Evolutionary conservation across 2,329 filamentous ascomycete genomes (phyloP), one percentile per base, ranked within the genome.

Genomic region (Colletotrichum limetticola): DNA sequence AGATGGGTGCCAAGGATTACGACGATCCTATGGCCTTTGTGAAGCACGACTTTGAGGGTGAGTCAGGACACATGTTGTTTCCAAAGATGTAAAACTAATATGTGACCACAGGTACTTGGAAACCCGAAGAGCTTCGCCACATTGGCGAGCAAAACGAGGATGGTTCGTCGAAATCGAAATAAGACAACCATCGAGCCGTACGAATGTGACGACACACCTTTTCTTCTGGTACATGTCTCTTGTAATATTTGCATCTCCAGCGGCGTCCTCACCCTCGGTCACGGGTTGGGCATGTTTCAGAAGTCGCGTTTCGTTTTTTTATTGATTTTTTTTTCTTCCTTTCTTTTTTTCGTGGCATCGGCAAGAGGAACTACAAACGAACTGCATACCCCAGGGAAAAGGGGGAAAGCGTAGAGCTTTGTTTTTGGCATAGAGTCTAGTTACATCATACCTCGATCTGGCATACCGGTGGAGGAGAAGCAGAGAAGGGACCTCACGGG

Each of bases 1-100:
- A 98, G 81, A 98, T 98, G 95, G 94, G 94, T 14, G 94, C 97
- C 58, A 92, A 92, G 78, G 95, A 97, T 75, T 89, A 92, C 55
- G 95, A 98, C 77, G 93, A 98, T 80, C 95, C 95, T 1, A 96
- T 98, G 94, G 97, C 97, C 1, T 98, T 97, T 86, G 97, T 99
- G 74, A 95, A 97, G 85, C 97, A 99, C 84, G 92, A 95, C 68
- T 99, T 99, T 82, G 94, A 97, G 86, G 97, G 96, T 97, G 85
- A 76, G 88, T 82, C 63, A 14, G 7, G 8, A 14, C 28, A 7
- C 7, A 32, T 24, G 5, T 2, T 19, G 35, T 24, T 24, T 56
- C 19, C n/a, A 26, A n/a, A 30, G 16, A 24, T 12, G 24, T 8
- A n/a, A 9, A 9, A 35, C 60, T 63, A 35, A 71, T 49, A 22